Base-by-base conservation (phyloP, 768 basidiomycete species). In the Termitomyces sp. region DNA sequence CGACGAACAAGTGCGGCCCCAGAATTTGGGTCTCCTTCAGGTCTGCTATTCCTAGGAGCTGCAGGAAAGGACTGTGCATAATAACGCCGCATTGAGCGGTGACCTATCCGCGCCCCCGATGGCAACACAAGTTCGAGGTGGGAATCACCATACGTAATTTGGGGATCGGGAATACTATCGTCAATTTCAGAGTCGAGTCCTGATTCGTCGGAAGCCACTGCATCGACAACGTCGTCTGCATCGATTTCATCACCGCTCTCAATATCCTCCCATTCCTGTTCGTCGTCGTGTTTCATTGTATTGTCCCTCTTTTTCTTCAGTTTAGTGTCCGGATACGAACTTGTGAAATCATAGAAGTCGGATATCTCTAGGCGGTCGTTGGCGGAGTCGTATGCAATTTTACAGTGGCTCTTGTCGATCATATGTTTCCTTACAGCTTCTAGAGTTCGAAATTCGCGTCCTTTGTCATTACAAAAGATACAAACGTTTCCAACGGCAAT, bases 401-500 rank as follows among this genome's bases (percentile, higher is more conserved):
- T 98, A 82, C 96, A 98, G 70, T 99, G 97, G 60, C 85, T 83
- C 77, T 98, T 98, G 79, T 96, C 96, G 45, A 85, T 63, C 97
- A 99, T 99, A 72, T 99, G 97, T 69, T 92, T 92, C 66, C 95
- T 81, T 5, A 93, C 95, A 0, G 96, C 96, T 4, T 94, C 89
- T 57, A 96, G 70, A 15, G 86, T 88, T 60, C 87, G 84, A 74
- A 94, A 94, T 68, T 94, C 94, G 62, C 86, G 78, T 47, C 93
- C 85, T 63, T 82, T 86, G 38, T 87, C 89, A 68, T 90, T 91
- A 76, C 97, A 99, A 74, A 81, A 94, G 32, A 98, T 83, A 78
- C 97, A 99, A 7, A 94, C 80, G 76, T 97, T 96, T 14, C 88
- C 92, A n/a, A 96, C 85, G 0, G 91, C 89, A 52, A 98, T 86